Evolutionary conservation across 345 rosid genomes (phyloP).

Genomic region (Heritiera fomes): DNA sequence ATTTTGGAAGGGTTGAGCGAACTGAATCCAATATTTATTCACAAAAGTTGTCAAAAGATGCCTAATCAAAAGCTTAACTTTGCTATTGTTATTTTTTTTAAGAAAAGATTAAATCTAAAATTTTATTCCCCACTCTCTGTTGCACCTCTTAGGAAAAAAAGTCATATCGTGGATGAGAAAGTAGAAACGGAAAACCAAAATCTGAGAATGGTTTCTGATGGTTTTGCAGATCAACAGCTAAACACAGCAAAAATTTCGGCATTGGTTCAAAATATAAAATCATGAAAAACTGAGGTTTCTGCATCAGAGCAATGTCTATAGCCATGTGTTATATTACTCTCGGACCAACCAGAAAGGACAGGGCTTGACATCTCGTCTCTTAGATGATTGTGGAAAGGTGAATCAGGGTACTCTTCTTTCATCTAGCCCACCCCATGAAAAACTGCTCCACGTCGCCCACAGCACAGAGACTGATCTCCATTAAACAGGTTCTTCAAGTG

Average conservation of each 20-base stretch:
- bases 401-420: conserved; percentile 50
- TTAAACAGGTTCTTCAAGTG: conserved; percentile 62
- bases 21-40: not conserved
- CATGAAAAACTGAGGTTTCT: not conserved
- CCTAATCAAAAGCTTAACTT: no score
- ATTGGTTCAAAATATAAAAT: not conserved
- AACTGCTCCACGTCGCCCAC: conserved; percentile 49
- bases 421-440: conserved; percentile 53
- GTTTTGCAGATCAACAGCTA: not conserved
- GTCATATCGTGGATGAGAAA: no score
- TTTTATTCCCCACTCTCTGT: no score
- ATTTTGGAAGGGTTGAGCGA: not conserved
- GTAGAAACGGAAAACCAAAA: no score
- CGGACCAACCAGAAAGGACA: conserved; percentile 50
- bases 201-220: not conserved
- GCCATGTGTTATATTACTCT: conserved; percentile 50
- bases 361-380: conserved; percentile 35
- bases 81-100: no score
- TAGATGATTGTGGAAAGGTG: conserved; percentile 38
- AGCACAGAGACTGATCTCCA: conserved; percentile 46
- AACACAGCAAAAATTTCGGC: not conserved
- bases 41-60: not conserved
- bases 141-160: no score
- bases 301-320: not conserved
- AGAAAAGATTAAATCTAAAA: no score